These are phyloP conservation scores for Colletotrichum nymphaeae DNA, from an alignment of 2,329 filamentous ascomycete species.

Conservation along the genomic window DNA sequence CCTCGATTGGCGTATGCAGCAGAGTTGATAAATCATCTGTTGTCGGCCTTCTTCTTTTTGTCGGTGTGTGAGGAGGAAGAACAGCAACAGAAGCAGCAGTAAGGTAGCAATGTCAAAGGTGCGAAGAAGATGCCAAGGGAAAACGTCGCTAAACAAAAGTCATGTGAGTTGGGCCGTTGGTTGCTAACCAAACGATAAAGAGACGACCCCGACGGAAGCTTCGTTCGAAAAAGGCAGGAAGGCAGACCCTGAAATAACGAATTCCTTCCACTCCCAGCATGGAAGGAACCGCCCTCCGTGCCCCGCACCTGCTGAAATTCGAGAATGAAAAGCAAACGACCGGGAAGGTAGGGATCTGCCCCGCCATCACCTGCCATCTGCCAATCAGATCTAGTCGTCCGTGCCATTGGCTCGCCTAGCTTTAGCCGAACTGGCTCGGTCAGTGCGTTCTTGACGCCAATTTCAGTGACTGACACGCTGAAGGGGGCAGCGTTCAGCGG, in stretches of 20 bases:
- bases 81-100: background rate
- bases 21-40: background rate
- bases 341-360: background rate
- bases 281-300: background rate
- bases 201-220: background rate
- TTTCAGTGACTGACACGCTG: background rate
- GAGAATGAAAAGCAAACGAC: background rate
- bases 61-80: background rate
- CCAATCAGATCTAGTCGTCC: background rate
- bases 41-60: background rate
- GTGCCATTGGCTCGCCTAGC: conserved; percentile 29
- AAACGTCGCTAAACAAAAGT: background rate
- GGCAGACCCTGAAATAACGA: conserved; percentile 5
- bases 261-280: background rate
- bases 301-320: conserved; percentile 4
- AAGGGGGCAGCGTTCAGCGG: background rate
- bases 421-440: background rate
- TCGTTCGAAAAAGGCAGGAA: background rate
- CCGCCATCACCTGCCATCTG: background rate
- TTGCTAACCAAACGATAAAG: background rate
- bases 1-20: conserved; percentile 7
- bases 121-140: background rate
- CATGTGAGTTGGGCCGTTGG: background rate
- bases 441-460: background rate
- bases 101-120: background rate